Base-by-base conservation (phyloP, 2,329 filamentous ascomycete species). In the Cercospora sojina region DNA sequence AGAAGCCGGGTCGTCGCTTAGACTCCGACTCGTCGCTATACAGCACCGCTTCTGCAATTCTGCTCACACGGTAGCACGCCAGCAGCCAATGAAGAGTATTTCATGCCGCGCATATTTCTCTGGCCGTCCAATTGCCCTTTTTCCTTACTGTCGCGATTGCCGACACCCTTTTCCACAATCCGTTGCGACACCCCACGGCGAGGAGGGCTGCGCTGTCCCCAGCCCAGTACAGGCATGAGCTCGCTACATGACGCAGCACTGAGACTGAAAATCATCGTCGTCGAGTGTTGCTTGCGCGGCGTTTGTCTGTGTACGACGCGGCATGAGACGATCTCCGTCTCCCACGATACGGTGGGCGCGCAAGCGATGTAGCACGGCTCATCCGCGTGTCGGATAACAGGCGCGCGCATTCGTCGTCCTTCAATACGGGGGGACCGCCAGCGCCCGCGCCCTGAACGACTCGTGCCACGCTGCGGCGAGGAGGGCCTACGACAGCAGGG, bases 1-100 rank as follows among this genome's bases (percentile, higher is more conserved):
- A 29, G 47, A 13, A 47, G 47, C 29, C 58, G 58, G 58, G 20
- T 60, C 58, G 58, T 60, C 58, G 58, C 58, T 49, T 49, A 16
- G 38, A 60, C 7, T 2, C 58, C 35, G 58, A 60, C 35, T 38
- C 31, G 57, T 38, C 31, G 29, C 57, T 43, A 59, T 43, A 60
- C 16, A 38, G 57, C 51, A 41, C n/a, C n/a, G 35, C 25, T 38
- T 27, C 23, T 59, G 56, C 56, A 38, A 38, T n/a, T 31, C 51
- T 55, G 51, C 51, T 55, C 51, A 55, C 16, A 27, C 57, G 35
- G 57, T 18, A 29, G 57, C 57, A 59, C 27, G 27, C 27, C 55
- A 32, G n/a, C 35, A 31, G 56, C 32, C 56, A 59, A 59, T 59
- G 35, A 38, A 58, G 56, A 58, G 56, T 23, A 58, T 23, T 32